Base-by-base conservation (phyloP, 106 monocot genomes). In the Chionographis japonica region DNA sequence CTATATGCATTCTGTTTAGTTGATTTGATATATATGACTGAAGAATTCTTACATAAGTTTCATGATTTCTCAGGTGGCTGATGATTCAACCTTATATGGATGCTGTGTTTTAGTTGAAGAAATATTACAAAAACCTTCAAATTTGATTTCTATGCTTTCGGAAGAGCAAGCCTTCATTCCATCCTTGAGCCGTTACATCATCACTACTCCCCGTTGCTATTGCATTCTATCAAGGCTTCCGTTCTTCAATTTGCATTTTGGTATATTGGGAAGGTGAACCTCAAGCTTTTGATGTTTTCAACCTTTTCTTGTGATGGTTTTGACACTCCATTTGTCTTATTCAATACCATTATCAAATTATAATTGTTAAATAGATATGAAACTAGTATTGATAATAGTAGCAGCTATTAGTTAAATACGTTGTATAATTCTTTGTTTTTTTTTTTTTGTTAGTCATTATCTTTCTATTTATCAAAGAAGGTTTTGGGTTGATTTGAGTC, bases 101-200 rank as follows among this genome's bases (percentile, higher is more conserved):
- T 99, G 93, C 71, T 99, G 98, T 65, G 72, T 93, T 54, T 69
- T 93, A 70, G 85, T 99, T 81, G 98, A 99, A 84, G 98, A 99
- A 81, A 70, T 93, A 58, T 74, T 99, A 13, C 93, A 93, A 63
- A 99, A 83, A 68, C 98, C 98, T 73, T 90, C 98, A 68, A 77
- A 69, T 62, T 78, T 99, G 58, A 79, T 99, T 17, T 92, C 93
- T 3, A 85, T 87, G 65, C 75, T 93, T 74, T 69, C 61, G 40
- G 75, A 78, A 72, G 90, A 90, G 63, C 81, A 81, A 68, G 56
- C 72, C 12, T 63, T 54, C 42, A 61, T 72, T 54, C 58, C 80
- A 66, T 38, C 78, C 8, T 79, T 83, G 62, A 93, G 85, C 65
- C 89, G 85, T 38, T 77, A 80, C 69, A 80, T 99, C 56, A 66